phyloP scores from a whole-genome alignment of 2,329 filamentous ascomycete species.

The Alternaria triticina region DNA sequence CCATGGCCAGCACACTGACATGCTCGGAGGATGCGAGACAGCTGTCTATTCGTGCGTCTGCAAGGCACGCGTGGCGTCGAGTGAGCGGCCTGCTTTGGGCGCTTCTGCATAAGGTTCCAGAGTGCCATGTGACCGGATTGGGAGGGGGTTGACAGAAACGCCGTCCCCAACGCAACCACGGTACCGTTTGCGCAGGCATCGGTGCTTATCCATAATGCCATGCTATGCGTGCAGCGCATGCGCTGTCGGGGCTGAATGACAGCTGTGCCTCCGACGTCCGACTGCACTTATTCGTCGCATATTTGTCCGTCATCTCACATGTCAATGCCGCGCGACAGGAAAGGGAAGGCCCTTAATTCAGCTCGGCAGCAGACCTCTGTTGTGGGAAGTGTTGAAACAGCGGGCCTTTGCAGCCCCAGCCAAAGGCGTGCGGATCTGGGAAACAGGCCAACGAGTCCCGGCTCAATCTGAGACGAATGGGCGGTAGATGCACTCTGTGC shows the following conservation, averaged over 20 bases:
- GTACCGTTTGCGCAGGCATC: constrained; percentile 9
- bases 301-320: constrained; percentile 2
- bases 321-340: constrained; percentile 23
- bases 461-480: constrained; percentile 35
- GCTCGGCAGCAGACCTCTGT: constrained; percentile 11
- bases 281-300: not conserved
- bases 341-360: constrained; percentile 14
- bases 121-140: constrained; percentile 6
- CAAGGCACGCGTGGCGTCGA: constrained; percentile 14
- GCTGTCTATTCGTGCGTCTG: constrained; percentile 15
- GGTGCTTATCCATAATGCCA: constrained; percentile 5
- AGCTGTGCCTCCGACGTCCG: constrained; percentile 3
- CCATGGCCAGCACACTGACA: not conserved
- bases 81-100: constrained; percentile 12
- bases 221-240: not conserved
- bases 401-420: constrained; percentile 16
- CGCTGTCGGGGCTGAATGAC: not conserved
- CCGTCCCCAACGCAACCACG: constrained; percentile 6
- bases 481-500: constrained; percentile 20
- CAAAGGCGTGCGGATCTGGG: constrained; percentile 13
- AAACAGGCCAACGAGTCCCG: constrained; percentile 20
- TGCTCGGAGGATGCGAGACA: not conserved
- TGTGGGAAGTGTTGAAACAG: constrained; percentile 31
- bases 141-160: constrained; percentile 6
- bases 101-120: not conserved